phyloP scores from a whole-genome alignment of 2,329 filamentous ascomycete species.

The Fusarium penzigii region DNA sequence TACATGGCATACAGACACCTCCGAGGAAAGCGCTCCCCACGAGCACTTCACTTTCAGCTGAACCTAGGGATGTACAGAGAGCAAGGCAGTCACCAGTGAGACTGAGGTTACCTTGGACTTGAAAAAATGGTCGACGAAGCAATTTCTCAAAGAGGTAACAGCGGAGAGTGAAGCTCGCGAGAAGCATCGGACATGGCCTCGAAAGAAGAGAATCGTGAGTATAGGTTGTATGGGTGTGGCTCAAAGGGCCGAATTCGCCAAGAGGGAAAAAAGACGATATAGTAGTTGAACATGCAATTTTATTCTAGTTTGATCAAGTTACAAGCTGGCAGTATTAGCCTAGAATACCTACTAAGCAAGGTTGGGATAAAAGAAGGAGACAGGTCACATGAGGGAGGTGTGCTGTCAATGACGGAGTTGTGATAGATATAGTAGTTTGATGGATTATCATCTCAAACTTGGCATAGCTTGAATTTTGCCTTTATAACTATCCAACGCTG shows the following conservation, averaged over 20 bases:
- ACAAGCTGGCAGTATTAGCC: not conserved
- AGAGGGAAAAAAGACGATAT: constrained; percentile 6
- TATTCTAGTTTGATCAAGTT: not conserved
- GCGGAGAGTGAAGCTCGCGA: constrained; percentile 11
- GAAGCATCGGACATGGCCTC: constrained; percentile 11
- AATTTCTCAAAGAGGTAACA: constrained; percentile 19
- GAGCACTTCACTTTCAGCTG: not conserved
- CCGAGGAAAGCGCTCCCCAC: too few relatives aligned
- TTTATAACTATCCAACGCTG: too few relatives aligned
- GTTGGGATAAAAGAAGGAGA: not conserved
- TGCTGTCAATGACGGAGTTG: not conserved
- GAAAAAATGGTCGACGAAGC: constrained; percentile 4
- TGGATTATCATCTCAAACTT: too few relatives aligned
- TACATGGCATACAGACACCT: too few relatives aligned
- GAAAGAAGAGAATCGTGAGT: constrained; percentile 17
- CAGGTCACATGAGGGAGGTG: not conserved
- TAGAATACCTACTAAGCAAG: not conserved
- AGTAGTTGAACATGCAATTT: not conserved
- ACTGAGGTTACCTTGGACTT: constrained; percentile 2
- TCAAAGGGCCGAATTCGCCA: constrained; percentile 27
- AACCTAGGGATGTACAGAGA: not conserved
- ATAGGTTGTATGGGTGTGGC: constrained; percentile 21
- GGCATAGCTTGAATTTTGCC: too few relatives aligned
- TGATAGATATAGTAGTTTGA: too few relatives aligned
- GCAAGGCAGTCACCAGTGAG: not conserved